Percentiles rank a stretch among this genome's conserved stretches.
Conservation (phyloP, 1,284 basidiomycete genomes). For the Ceratobasidium sp. region DNA sequence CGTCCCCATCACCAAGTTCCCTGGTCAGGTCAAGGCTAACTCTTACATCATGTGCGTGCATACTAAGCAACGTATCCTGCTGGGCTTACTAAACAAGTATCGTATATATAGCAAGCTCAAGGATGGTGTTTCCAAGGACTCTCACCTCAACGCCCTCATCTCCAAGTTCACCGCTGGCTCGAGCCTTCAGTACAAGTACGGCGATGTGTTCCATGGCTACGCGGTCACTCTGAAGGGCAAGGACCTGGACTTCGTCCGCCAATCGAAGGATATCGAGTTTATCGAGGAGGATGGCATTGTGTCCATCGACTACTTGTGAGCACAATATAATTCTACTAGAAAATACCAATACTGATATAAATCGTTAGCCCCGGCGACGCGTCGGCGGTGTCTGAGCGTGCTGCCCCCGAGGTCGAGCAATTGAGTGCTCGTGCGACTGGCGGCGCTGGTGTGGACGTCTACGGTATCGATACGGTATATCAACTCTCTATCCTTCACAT, state of each 20-base stretch:
- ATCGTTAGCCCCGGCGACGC: slow-evolving; percentile 17
- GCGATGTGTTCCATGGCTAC: slow-evolving; percentile 32
- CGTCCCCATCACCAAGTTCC: slow-evolving; percentile 27
- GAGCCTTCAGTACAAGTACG: slow-evolving; percentile 20
- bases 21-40: slow-evolving; percentile 34
- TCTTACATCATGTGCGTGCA: slow-evolving; percentile 32
- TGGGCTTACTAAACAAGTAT: neutral
- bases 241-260: slow-evolving; percentile 32
- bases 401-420: neutral
- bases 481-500: neutral
- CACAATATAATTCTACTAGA: neutral
- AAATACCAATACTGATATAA: neutral
- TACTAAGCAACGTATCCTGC: neutral
- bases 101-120: slow-evolving; percentile 29
- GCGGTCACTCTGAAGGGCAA: slow-evolving; percentile 24
- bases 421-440: neutral
- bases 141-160: slow-evolving; percentile 34
- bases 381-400: neutral
- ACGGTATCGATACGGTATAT: slow-evolving; percentile 34
- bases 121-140: slow-evolving; percentile 17
- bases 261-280: slow-evolving; percentile 37
- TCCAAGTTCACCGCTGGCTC: slow-evolving; percentile 11
- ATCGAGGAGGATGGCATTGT: slow-evolving; percentile 28
- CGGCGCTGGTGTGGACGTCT: slow-evolving; percentile 35
- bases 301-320: neutral